Evolutionary conservation across 371 early-diverging fungal genomes (phyloP), one percentile per base, ranked within the genome.

Genomic region (Mortierella sp.): DNA sequence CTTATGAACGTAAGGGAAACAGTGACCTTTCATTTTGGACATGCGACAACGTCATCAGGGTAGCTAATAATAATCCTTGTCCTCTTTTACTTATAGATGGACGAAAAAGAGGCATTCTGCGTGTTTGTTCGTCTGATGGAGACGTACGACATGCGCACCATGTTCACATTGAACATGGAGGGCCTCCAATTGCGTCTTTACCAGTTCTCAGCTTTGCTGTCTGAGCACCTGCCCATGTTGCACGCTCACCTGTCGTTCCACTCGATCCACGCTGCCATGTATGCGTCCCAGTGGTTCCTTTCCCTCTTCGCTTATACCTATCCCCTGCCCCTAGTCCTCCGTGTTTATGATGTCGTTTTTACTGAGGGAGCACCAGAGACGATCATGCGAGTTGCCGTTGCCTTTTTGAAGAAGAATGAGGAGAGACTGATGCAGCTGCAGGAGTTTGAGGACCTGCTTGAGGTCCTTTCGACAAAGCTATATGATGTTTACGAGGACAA

Each of bases 221-320:
- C 85, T 5, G 95, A 96, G 61, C 91, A 44, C 24, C 79, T 95
- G 64, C 98, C 98, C 9, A 80, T 86, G 48, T 78, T 97, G 7
- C 72, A 86, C 41, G 78, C 82, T 15, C 96, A 96, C 70, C 80
- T 97, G 54, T 82, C 85, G 7, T 60, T 72, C 51, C 88, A 93
- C 61, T 91, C 90, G 43, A 86, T 98, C 19, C 85, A 88, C 60
- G 81, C 94, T 0, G 93, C 92, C 56, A 96, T 97, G 94, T 99
- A 94, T 58, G 96, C 93, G 1, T 91, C 94, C 8, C 94, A 93
- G 72, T 95, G 97, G 97, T 96, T 96, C 79, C 86, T 98, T 80
- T 96, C 99, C 6, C 70, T 97, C 47, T 98, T 97, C 78, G 95
- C 98, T 2, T 97, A 95, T 79, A 87, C 95, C 2, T 94, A 96